Evolutionary conservation across 371 early-diverging fungal species (phyloP).

Genomic region (Rhizopus stolonifer): DNA sequence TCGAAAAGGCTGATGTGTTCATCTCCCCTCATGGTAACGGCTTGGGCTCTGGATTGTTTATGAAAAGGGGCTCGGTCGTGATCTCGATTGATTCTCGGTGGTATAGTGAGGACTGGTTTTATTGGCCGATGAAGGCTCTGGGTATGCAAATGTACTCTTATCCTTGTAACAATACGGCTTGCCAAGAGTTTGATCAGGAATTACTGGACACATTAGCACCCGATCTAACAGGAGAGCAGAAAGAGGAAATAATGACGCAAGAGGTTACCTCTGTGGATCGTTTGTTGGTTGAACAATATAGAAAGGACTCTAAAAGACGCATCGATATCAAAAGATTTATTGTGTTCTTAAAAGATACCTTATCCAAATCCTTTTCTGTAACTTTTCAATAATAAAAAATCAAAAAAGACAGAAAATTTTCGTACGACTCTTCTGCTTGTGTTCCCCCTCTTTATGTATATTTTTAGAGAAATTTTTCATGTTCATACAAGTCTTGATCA

Average conservation of each 20-base stretch:
- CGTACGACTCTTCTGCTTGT: too few species aligned
- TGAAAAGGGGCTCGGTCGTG: constrained; percentile 33
- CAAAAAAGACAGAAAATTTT: too few species aligned
- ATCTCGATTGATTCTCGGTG: constrained; percentile 40
- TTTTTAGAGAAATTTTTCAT: constrained; percentile 18
- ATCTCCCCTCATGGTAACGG: constrained; percentile 49
- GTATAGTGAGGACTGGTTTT: constrained; percentile 52
- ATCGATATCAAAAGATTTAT: constrained; percentile 19
- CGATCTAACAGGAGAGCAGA: neutral
- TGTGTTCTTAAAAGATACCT: constrained; percentile 13
- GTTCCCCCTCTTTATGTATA: too few species aligned
- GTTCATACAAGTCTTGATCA: constrained; percentile 39
- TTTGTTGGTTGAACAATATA: constrained; percentile 4
- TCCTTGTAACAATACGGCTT: constrained; percentile 11
- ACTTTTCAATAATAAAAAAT: too few species aligned
- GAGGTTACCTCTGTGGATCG: constrained; percentile 11
- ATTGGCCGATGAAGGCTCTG: constrained; percentile 42
- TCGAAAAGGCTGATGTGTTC: constrained; percentile 44
- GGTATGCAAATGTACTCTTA: constrained; percentile 46
- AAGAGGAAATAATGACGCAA: constrained; percentile 8
- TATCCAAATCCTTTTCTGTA: too few species aligned
- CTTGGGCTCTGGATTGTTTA: constrained; percentile 48
- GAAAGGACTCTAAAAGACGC: constrained; percentile 18
- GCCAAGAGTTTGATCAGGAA: constrained; percentile 16
- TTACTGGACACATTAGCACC: constrained; percentile 1